Evolutionary conservation across 2,329 filamentous ascomycete species (phyloP).

Genomic region (Chrysosporium keratinophilum): DNA sequence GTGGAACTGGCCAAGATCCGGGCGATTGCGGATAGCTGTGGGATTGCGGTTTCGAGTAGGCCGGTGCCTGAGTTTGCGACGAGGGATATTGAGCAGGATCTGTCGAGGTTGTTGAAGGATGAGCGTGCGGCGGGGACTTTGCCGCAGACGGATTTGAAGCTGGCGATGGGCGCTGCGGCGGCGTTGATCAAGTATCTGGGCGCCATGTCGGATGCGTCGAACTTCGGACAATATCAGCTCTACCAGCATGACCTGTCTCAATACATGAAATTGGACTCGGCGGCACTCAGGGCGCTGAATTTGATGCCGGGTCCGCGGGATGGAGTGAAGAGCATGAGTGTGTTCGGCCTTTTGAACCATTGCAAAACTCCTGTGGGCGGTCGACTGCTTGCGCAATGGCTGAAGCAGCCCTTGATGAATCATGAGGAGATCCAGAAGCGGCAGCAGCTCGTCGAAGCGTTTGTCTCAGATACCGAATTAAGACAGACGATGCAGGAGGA

Average conservation of each 20-base stretch:
- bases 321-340: conserved; percentile 92
- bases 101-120: conserved; percentile 76
- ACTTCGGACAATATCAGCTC: conserved; percentile 93
- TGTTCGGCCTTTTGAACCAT: conserved; percentile 88
- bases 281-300: conserved; percentile 86
- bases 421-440: conserved; percentile 77
- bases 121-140: conserved; percentile 66
- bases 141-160: conserved; percentile 82
- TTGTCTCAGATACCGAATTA: conserved; percentile 83
- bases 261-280: conserved; percentile 96
- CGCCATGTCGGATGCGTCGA: conserved; percentile 79
- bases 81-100: conserved; percentile 91
- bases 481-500: conserved; percentile 95
- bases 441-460: conserved; percentile 90
- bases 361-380: conserved; percentile 95
- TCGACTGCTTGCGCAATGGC: conserved; percentile 81
- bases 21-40: conserved; percentile 84
- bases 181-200: conserved; percentile 91
- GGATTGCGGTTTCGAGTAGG: conserved; percentile 77
- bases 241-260: conserved; percentile 96
- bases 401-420: conserved; percentile 95
- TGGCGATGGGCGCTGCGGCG: conserved; percentile 91
- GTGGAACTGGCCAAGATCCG: conserved; percentile 77
- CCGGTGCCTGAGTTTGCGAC: conserved; percentile 66
- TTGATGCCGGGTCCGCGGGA: conserved; percentile 93